phyloP scores from a whole-genome alignment of 805 yeast genomes.

The Metschnikowia corniflorae region DNA sequence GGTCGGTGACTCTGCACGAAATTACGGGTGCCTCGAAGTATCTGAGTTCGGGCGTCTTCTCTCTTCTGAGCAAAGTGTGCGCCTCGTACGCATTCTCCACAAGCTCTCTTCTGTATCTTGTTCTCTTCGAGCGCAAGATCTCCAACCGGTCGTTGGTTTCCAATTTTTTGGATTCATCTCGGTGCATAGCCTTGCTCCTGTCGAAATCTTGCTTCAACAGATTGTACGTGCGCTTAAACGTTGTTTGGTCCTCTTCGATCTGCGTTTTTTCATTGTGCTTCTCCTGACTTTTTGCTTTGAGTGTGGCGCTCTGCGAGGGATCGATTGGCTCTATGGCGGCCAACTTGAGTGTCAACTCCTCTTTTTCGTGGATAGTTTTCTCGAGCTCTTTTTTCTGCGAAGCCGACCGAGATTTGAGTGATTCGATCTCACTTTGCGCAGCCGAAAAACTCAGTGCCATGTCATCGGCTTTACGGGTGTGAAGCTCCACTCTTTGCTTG shows the following conservation, averaged over 20 bases:
- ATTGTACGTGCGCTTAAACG: slow-evolving; percentile 7
- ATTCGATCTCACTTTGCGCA: slow-evolving; percentile 12
- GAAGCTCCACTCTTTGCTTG: not conserved
- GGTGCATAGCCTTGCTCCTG: slow-evolving; percentile 6
- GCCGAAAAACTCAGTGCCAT: slow-evolving; percentile 6
- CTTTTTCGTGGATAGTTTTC: slow-evolving; percentile 10
- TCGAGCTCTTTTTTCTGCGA: slow-evolving; percentile 14
- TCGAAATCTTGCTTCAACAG: slow-evolving; percentile 10
- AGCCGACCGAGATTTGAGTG: slow-evolving; percentile 13
- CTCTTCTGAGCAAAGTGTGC: slow-evolving; percentile 32
- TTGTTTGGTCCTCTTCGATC: slow-evolving; percentile 24
- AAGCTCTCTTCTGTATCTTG: slow-evolving; percentile 31
- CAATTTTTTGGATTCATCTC: slow-evolving; percentile 15
- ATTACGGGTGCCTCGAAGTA: slow-evolving; percentile 76
- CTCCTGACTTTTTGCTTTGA: slow-evolving; percentile 9
- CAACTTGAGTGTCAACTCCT: slow-evolving; percentile 8
- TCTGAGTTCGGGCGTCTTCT: slow-evolving; percentile 37
- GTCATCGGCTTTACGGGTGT: slow-evolving; percentile 4
- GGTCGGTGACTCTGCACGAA: slow-evolving; percentile 52
- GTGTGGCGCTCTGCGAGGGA: slow-evolving; percentile 2
- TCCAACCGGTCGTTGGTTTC: slow-evolving; percentile 46
- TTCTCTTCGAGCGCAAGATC: slow-evolving; percentile 34
- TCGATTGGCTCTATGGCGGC: slow-evolving; percentile 10
- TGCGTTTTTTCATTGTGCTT: slow-evolving; percentile 22
- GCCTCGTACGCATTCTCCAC: slow-evolving; percentile 39